Conservation (phyloP, 116 monocot genomes). For the Trichopus zeylanicus region DNA sequence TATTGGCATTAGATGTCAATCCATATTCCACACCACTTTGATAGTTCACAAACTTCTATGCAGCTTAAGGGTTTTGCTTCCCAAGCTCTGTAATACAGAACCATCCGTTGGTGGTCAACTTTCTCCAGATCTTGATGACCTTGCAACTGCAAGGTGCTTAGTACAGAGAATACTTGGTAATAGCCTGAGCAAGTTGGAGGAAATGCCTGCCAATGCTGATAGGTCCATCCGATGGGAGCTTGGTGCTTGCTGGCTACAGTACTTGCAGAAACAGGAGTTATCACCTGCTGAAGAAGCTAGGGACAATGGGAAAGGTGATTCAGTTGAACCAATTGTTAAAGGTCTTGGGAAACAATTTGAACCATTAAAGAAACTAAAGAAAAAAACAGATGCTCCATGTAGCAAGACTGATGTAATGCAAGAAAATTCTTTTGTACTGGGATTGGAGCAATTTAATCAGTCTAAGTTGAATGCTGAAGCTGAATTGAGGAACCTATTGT, state of each 20-base stretch:
- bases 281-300: conserved; percentile 16
- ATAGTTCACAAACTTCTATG: conserved; percentile 8
- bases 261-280: conserved; percentile 62
- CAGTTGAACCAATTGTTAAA: conserved; percentile 30
- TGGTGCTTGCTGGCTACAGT: conserved; percentile 94
- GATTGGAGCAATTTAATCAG: conserved; percentile 14
- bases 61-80: conserved; percentile 54
- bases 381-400: conserved; percentile 10
- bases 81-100: conserved; percentile 13
- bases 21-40: neutral
- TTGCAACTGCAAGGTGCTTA: conserved; percentile 16
- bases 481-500: conserved; percentile 42
- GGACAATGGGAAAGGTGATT: conserved; percentile 13
- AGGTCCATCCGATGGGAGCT: conserved; percentile 84
- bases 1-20: no score
- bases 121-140: conserved; percentile 16
- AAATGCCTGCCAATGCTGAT: conserved; percentile 8
- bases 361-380: conserved; percentile 41
- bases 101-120: conserved; percentile 8
- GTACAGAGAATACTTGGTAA: conserved; percentile 30
- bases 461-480: conserved; percentile 34
- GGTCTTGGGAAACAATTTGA: conserved; percentile 62
- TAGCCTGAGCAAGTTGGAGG: conserved; percentile 41
- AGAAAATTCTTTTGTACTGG: conserved; percentile 11
- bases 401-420: conserved; percentile 22